phyloP scores from a whole-genome alignment of 2,329 filamentous ascomycete genomes.

The Claviceps purpurea region DNA sequence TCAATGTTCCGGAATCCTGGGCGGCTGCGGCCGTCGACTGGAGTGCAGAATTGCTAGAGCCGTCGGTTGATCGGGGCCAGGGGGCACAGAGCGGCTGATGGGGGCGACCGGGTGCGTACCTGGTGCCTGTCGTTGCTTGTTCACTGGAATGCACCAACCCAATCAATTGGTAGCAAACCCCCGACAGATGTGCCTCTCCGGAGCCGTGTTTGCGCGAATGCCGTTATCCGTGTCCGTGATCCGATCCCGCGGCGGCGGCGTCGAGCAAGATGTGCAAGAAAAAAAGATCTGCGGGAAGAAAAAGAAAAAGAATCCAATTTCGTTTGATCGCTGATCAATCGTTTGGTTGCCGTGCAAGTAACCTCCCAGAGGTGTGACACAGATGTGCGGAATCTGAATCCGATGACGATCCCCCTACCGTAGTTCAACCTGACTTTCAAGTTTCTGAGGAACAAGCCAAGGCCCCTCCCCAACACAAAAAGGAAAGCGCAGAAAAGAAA shows the following conservation, averaged over 20 bases:
- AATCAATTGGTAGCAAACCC: neutral
- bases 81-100: neutral
- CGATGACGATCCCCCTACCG: neutral
- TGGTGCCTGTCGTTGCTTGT: neutral
- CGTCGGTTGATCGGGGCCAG: neutral
- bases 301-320: neutral
- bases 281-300: neutral
- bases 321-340: neutral
- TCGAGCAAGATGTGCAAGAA: neutral
- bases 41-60: slow-evolving; percentile 5
- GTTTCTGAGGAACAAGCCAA: neutral
- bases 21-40: slow-evolving; percentile 2
- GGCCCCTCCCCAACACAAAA: neutral
- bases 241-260: neutral
- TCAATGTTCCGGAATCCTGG: neutral
- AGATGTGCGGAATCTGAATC: neutral
- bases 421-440: neutral
- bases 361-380: slow-evolving; percentile 2
- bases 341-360: neutral
- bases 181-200: neutral
- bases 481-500: neutral
- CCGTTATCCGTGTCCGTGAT: too few relatives aligned
- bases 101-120: slow-evolving; percentile 1
- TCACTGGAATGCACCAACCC: slow-evolving; percentile 2
- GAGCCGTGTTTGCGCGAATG: too few relatives aligned